A percentile compares a stretch with the other conserved stretches of the same genome.
Conservation (phyloP, 2,329 filamentous ascomycete species). For the Colletotrichum tabaci region DNA sequence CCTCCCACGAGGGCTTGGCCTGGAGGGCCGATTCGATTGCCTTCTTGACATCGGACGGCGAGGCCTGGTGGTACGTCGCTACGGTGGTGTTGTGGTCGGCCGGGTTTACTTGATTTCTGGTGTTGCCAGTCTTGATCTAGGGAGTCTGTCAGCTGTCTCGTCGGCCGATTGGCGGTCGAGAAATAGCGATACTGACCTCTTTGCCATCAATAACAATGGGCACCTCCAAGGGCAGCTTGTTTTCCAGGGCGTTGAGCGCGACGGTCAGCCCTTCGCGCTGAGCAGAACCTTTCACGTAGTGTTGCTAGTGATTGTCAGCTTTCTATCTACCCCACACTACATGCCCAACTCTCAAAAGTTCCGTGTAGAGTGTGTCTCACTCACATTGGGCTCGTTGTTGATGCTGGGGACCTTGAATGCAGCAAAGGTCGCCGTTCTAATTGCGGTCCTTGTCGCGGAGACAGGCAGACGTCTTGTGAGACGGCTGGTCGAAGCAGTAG, state of each 20-base stretch:
- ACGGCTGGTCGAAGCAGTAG: constrained; percentile 3
- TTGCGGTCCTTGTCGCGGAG: constrained; percentile 48
- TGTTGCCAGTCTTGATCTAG: constrained; percentile 76
- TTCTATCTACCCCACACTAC: not conserved
- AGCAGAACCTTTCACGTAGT: constrained; percentile 87
- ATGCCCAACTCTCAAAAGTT: not conserved
- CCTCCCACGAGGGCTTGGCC: constrained; percentile 90
- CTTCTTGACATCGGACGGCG: constrained; percentile 79
- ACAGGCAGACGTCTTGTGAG: constrained; percentile 21
- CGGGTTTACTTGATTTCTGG: constrained; percentile 84
- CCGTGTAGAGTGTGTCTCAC: constrained; percentile 53
- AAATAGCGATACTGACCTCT: constrained; percentile 68
- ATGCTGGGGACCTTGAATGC: constrained; percentile 90
- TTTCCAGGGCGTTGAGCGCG: constrained; percentile 79
- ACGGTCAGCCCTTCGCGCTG: constrained; percentile 83
- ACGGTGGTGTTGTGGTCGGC: constrained; percentile 82
- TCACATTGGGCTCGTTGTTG: constrained; percentile 94
- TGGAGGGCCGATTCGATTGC: constrained; percentile 89
- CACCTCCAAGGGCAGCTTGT: constrained; percentile 80
- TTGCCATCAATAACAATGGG: constrained; percentile 89
- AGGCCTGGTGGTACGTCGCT: constrained; percentile 89
- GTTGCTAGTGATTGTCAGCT: constrained; percentile 75
- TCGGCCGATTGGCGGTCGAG: not conserved
- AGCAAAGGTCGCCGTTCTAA: constrained; percentile 74
- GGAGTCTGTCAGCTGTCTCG: constrained; percentile 11